Evolutionary conservation across 768 basidiomycete genomes (phyloP).

Genomic region (Tephrocybe sp.): DNA sequence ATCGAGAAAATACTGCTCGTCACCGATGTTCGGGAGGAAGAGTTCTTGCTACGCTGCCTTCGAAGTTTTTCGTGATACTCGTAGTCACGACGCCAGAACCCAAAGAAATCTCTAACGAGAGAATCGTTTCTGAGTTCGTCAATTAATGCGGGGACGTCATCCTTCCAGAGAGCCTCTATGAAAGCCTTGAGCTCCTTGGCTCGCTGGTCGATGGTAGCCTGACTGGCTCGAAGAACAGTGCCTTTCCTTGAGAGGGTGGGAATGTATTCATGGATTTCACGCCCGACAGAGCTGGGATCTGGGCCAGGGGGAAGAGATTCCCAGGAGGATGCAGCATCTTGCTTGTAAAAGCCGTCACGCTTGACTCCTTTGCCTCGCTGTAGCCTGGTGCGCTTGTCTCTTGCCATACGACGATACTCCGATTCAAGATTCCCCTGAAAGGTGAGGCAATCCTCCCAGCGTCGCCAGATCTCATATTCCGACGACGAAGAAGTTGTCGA

Average conservation of each 20-base stretch:
- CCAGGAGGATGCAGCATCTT: slow-evolving; percentile 78
- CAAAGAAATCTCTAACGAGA: slow-evolving; percentile 75
- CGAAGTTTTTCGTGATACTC: slow-evolving; percentile 50
- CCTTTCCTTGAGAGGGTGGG: slow-evolving; percentile 73
- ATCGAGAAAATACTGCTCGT: slow-evolving; percentile 56
- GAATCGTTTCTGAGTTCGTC: slow-evolving; percentile 60
- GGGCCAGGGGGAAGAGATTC: slow-evolving; percentile 85
- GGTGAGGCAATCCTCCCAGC: slow-evolving; percentile 82
- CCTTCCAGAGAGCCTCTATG: slow-evolving; percentile 56
- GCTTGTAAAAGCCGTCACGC: slow-evolving; percentile 67
- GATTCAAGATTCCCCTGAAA: slow-evolving; percentile 70
- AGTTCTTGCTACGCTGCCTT: slow-evolving; percentile 27
- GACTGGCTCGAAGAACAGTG: slow-evolving; percentile 70
- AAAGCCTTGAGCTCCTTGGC: slow-evolving; percentile 59
- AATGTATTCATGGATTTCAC: slow-evolving; percentile 63
- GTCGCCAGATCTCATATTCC: slow-evolving; percentile 75
- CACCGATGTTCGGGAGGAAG: slow-evolving; percentile 41
- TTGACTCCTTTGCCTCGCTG: slow-evolving; percentile 74
- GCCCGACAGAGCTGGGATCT: slow-evolving; percentile 72
- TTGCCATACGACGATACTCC: slow-evolving; percentile 63
- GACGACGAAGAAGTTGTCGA: slow-evolving; percentile 31
- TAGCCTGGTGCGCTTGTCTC: slow-evolving; percentile 67
- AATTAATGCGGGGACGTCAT: slow-evolving; percentile 64
- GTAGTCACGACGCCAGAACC: slow-evolving; percentile 71
- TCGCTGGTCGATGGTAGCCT: slow-evolving; percentile 64